Conservation (phyloP, 176 grass and related monocot species). For the Triticum timopheevii region DNA sequence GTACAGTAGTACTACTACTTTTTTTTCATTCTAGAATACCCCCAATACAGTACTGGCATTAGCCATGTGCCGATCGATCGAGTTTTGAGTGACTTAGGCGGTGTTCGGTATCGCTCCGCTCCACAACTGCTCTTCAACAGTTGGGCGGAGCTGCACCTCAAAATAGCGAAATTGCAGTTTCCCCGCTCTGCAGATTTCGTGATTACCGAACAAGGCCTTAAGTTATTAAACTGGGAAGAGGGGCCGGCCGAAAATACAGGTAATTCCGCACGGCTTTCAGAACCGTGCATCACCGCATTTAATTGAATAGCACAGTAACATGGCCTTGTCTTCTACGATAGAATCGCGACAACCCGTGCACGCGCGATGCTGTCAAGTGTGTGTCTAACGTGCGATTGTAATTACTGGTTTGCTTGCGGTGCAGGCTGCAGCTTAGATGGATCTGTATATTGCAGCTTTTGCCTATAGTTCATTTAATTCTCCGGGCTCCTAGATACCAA, state of each 20-base stretch:
- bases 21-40: too few relatives aligned
- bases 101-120: too few relatives aligned
- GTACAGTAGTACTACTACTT: too few relatives aligned
- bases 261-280: neutral
- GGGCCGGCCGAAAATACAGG: neutral
- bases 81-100: too few relatives aligned
- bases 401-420: neutral
- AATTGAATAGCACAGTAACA: neutral
- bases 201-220: too few relatives aligned
- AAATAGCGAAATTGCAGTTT: too few relatives aligned
- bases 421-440: neutral
- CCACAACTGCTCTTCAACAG: too few relatives aligned
- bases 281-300: slow-evolving; percentile 13
- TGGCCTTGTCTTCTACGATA: slow-evolving; percentile 1
- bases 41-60: neutral
- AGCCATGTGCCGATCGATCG: too few relatives aligned
- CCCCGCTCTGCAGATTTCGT: too few relatives aligned
- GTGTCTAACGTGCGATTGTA: too few relatives aligned
- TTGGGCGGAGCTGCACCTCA: too few relatives aligned
- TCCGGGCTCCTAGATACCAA: neutral
- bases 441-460: neutral
- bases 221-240: neutral
- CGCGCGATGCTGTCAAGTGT: neutral
- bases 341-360: neutral
- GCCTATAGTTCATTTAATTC: slow-evolving; percentile 25